Base-by-base conservation (phyloP, 176 grass and related monocot species). In the Secale cereale region DNA sequence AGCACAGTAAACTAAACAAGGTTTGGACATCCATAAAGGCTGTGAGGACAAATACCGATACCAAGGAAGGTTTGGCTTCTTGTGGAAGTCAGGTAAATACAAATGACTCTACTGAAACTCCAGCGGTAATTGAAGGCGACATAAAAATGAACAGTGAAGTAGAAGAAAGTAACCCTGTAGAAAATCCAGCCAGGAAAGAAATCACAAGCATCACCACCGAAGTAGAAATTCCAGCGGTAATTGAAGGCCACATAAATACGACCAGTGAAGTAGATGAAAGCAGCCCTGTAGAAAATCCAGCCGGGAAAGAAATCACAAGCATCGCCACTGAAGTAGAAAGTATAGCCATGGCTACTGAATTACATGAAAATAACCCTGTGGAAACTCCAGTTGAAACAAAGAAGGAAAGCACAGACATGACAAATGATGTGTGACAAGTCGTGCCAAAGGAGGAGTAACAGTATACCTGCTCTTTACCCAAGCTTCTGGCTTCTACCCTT, bases 1-100 rank as follows among this genome's bases (percentile, higher is more conserved):
- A 85, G 76, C 88, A 90, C 23, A 83, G 62, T 72, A 57, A 59
- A 39, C 60, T 67, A 57, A 74, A 75, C 40, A 90, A 90, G 70
- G 59, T 83, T 26, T 90, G 84, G 89, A 52, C 2, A 54, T 67
- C 75, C 2, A 87, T 90, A 61, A 74, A 48, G 28, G 67, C 80
- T 39, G 20, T 62, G 59, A 79, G 85, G 26, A 80, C 27, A 60
- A 79, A 75, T 48, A 72, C 36, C 2, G 77, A 27, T 48, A 59
- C 10, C 6, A 79, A 63, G 64, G 54, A 78, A 77, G 71, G 11
- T 36, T 77, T 73, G 35, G 9, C 17, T 50, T 65, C 16, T 30
- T 70, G 37, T 16, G 19, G 52, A 31, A 33, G 62, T 70, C 69
- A 50, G 54, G 29, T 62, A 70, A 76, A 31, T 82, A 79, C 37